Conservation (phyloP, 148 eudicot species). For the Limonium bicolor region DNA sequence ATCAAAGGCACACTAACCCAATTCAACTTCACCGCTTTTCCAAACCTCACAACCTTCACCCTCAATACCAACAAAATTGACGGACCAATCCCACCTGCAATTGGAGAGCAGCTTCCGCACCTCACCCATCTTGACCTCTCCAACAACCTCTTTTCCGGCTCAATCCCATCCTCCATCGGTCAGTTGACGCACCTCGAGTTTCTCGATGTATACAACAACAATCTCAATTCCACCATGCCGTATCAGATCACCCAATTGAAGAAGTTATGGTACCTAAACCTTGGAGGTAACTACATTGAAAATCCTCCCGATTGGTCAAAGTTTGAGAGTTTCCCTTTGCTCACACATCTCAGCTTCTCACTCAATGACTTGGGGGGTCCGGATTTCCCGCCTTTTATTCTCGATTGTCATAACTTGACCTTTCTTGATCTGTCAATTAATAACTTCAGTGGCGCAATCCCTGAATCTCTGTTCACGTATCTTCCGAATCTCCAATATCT, state of each 20-base stretch:
- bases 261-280: conserved; percentile 29
- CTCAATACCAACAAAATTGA: conserved; percentile 23
- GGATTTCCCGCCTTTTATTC: conserved; percentile 47
- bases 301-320: conserved; percentile 50
- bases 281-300: conserved; percentile 43
- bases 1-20: conserved; percentile 22
- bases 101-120: conserved; percentile 38
- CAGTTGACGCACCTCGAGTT: conserved; percentile 23
- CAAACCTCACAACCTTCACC: conserved; percentile 26
- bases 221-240: conserved; percentile 26
- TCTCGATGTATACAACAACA: conserved; percentile 28
- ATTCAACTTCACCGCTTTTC: conserved; percentile 33
- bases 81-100: conserved; percentile 42
- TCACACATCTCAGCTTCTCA: conserved; percentile 32
- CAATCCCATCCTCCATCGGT: conserved; percentile 48
- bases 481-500: conserved; percentile 12
- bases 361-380: conserved; percentile 19
- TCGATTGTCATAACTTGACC: conserved; percentile 24
- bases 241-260: conserved; percentile 31
- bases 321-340: conserved; percentile 25
- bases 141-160: conserved; percentile 22
- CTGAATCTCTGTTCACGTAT: conserved; percentile 13
- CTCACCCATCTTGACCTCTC: conserved; percentile 42
- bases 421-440: conserved; percentile 53
- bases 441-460: conserved; percentile 30